Base-by-base conservation (phyloP, 2,329 filamentous ascomycete species). In the Furcasterigmium sp. region DNA sequence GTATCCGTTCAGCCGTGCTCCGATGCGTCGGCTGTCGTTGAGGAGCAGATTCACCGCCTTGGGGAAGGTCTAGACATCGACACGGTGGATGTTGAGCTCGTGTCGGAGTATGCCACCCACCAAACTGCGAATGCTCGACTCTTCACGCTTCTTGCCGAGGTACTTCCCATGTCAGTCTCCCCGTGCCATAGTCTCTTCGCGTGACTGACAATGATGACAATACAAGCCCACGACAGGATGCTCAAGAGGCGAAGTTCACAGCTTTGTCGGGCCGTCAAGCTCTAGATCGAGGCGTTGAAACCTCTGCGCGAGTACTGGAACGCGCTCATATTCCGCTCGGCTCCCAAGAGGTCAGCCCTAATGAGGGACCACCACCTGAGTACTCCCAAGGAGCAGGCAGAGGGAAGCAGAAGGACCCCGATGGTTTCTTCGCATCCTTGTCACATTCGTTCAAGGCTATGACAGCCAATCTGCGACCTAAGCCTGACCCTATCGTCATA, bases 401-500 rank as follows among this genome's bases (percentile, higher is more conserved):
- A 18, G 49, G 45, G 4, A 49, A 49, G 21, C 39, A 39, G 15
- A 48, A 50, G 15, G 48, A 44, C 3, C 28, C 48, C 2, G 41
- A 44, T 18, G 41, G 42, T 3, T 48, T 48, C 37, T 46, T 60
- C 19, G 58, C 57, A 2, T 61, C 60, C 1, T 19, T 67, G 19
- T 57, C 58, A 3, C 54, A 58, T 18, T 59, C 61, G 0, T 61
- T 65, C 51, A 64, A 61, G 17, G 63, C 62, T 10, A 55, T 65
- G 44, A 62, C 62, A 1, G 48, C 58, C 7, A 49, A 49, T 8
- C 46, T 67, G 5, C 51, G 54, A 19, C 26, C 61, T 6, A 64
- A 63, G n/a, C 62, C 64, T 0, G 63, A 65, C 13, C 64, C 63
- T 2, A 45, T 67, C 4, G 63, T 62, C 1, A 58, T 60, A 1